Evolutionary conservation across 2,329 filamentous ascomycete species (phyloP).

Genomic region (Salinomyces thailandicus): DNA sequence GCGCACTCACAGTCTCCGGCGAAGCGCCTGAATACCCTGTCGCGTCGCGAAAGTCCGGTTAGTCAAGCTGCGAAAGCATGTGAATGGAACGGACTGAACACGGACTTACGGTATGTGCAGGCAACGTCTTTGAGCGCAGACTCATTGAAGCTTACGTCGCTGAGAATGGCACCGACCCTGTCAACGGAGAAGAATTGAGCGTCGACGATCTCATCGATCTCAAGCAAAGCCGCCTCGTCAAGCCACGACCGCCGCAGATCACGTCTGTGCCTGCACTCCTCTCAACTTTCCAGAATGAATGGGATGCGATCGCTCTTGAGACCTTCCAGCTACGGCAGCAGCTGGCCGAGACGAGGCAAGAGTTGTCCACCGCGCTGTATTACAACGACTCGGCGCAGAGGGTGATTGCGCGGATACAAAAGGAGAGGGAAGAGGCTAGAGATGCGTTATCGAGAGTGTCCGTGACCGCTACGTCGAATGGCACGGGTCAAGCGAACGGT

Average conservation of each 20-base stretch:
- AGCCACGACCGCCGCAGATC: constrained; percentile 80
- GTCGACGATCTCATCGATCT: constrained; percentile 79
- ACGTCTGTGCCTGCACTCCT: constrained; percentile 94
- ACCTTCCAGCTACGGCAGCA: constrained; percentile 86
- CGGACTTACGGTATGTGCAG: constrained; percentile 37
- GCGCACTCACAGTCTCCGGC: constrained; percentile 64
- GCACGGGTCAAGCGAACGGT: constrained; percentile 43
- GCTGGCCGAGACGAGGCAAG: constrained; percentile 78
- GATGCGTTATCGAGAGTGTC: constrained; percentile 80
- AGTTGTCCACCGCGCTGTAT: constrained; percentile 87
- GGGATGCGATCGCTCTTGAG: constrained; percentile 88
- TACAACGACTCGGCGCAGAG: constrained; percentile 95
- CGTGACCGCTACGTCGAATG: constrained; percentile 46
- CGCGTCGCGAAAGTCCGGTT: constrained; percentile 87
- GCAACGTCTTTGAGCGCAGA: constrained; percentile 87
- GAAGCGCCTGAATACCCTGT: constrained; percentile 92
- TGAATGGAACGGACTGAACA: constrained; percentile 23
- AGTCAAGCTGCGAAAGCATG: constrained; percentile 25
- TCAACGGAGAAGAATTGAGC: constrained; percentile 74
- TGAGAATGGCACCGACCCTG: constrained; percentile 85
- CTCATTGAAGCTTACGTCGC: constrained; percentile 91
- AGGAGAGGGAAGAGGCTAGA: constrained; percentile 83
- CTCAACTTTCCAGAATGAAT: constrained; percentile 93
- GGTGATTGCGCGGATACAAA: constrained; percentile 83
- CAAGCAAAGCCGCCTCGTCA: constrained; percentile 71